Percentiles rank a stretch among this genome's conserved stretches.
Evolutionary conservation across 257 asterid species (phyloP).

Genomic region (Echium plantagineum): DNA sequence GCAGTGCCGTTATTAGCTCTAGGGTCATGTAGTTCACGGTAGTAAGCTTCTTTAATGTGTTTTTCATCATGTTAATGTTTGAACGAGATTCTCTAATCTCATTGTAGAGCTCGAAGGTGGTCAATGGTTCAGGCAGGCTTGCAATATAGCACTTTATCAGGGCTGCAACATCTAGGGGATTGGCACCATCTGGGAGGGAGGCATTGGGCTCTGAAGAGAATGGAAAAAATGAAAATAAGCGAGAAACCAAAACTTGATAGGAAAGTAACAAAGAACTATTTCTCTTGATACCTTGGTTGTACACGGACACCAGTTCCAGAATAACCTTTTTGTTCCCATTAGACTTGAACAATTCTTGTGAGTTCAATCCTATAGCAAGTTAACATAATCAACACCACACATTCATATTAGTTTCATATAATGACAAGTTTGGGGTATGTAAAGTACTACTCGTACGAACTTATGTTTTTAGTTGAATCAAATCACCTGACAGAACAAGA

Average conservation of each 20-base stretch:
- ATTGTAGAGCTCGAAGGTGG: constrained; percentile 59
- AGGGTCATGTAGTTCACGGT: constrained; percentile 85
- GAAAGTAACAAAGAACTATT: constrained; percentile 4
- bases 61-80: constrained; percentile 51
- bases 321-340: constrained; percentile 72
- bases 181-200: constrained; percentile 57
- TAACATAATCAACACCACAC: constrained; percentile 7
- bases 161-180: constrained; percentile 67
- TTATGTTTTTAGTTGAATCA: not conserved
- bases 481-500: constrained; percentile 77
- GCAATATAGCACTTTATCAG: constrained; percentile 77
- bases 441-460: not conserved
- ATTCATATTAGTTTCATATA: not conserved
- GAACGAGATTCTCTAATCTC: constrained; percentile 68
- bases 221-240: constrained; percentile 1
- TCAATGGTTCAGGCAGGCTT: constrained; percentile 83
- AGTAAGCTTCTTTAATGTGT: constrained; percentile 64
- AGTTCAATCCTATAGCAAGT: constrained; percentile 48
- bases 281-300: constrained; percentile 58
- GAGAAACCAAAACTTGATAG: constrained; percentile 7
- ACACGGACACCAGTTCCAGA: constrained; percentile 56
- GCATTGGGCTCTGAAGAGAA: constrained; percentile 50
- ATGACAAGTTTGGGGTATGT: not conserved
- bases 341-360: constrained; percentile 60
- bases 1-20: constrained; percentile 73